Conservation (phyloP, 2,329 filamentous ascomycete genomes). For the Botrytis cinerea region DNA sequence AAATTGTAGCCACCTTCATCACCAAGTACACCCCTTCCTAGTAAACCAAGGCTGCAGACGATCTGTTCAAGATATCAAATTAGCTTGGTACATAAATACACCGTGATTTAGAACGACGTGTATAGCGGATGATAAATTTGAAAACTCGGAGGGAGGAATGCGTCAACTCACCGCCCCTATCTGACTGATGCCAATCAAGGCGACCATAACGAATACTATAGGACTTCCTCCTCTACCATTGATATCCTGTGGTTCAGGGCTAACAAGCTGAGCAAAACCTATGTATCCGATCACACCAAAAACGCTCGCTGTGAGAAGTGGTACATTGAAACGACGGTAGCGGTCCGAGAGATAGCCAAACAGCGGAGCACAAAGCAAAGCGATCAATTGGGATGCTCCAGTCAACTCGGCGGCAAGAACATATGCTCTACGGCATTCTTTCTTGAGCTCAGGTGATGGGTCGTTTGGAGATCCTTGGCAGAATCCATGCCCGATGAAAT, state of each 20-base stretch:
- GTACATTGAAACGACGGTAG: constrained; percentile 66
- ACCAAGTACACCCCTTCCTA: constrained; percentile 76
- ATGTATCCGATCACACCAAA: constrained; percentile 79
- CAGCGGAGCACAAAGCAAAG: constrained; percentile 78
- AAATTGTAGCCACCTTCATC: constrained; percentile 44
- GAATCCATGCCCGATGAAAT: constrained; percentile 78
- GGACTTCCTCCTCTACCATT: constrained; percentile 67
- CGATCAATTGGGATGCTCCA: constrained; percentile 83
- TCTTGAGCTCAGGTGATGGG: constrained; percentile 73
- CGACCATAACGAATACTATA: constrained; percentile 73
- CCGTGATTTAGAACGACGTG: neutral
- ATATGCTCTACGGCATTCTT: constrained; percentile 83
- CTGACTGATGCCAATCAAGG: constrained; percentile 85
- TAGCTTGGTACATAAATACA: neutral
- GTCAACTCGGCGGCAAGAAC: constrained; percentile 84
- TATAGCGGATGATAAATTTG: neutral
- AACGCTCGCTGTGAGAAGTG: constrained; percentile 69
- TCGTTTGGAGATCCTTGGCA: constrained; percentile 69
- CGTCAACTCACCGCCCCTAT: constrained; percentile 66
- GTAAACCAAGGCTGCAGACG: constrained; percentile 87
- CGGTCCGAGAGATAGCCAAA: constrained; percentile 85
- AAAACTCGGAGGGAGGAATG: neutral
- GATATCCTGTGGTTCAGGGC: constrained; percentile 69
- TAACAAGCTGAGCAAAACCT: constrained; percentile 72
- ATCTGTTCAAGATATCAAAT: constrained; percentile 50